These are phyloP conservation scores for Trypanosoma mega DNA, from an alignment of 208 protist species.

Conservation along the genomic window DNA sequence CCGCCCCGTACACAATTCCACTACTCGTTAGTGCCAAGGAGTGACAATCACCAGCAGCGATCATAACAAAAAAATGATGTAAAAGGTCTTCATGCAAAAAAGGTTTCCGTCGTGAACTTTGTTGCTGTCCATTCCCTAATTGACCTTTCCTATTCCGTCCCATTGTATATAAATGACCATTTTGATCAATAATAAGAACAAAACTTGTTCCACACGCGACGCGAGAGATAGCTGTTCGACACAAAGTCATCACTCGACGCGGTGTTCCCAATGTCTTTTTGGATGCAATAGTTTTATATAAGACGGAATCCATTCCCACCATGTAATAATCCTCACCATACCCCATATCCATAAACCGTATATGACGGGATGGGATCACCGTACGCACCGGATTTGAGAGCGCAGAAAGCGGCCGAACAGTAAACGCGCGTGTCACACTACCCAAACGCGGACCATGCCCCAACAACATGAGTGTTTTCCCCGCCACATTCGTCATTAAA, in stretches of 20 bases:
- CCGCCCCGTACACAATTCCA: slow-evolving; percentile 80
- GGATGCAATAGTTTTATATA: slow-evolving; percentile 86
- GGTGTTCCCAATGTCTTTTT: slow-evolving; percentile 72
- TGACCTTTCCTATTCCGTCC: slow-evolving; percentile 87
- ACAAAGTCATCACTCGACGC: slow-evolving; percentile 79
- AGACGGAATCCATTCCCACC: slow-evolving; percentile 77
- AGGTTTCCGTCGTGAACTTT: slow-evolving; percentile 66
- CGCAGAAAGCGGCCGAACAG: slow-evolving; percentile 75
- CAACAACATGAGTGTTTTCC: slow-evolving; percentile 67
- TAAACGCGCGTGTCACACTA: slow-evolving; percentile 70
- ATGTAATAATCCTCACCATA: slow-evolving; percentile 88
- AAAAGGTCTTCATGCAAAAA: slow-evolving; percentile 44
- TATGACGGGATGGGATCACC: slow-evolving; percentile 71
- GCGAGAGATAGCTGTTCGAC: slow-evolving; percentile 66
- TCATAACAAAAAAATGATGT: slow-evolving; percentile 84
- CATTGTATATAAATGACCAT: slow-evolving; percentile 75
- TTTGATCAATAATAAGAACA: slow-evolving; percentile 83
- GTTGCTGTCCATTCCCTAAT: slow-evolving; percentile 72
- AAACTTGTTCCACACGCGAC: slow-evolving; percentile 80
- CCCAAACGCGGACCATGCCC: slow-evolving; percentile 71
- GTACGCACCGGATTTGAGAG: slow-evolving; percentile 65
- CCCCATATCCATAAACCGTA: slow-evolving; percentile 78
- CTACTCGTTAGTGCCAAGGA: slow-evolving; percentile 82
- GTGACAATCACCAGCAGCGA: slow-evolving; percentile 79
- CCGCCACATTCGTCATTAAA: slow-evolving; percentile 66